Percentiles rank a stretch among this genome's conserved stretches.
These are phyloP conservation scores for Carex kokanica DNA, from an alignment of 176 grass and related monocot genomes.

Conservation along the genomic window DNA sequence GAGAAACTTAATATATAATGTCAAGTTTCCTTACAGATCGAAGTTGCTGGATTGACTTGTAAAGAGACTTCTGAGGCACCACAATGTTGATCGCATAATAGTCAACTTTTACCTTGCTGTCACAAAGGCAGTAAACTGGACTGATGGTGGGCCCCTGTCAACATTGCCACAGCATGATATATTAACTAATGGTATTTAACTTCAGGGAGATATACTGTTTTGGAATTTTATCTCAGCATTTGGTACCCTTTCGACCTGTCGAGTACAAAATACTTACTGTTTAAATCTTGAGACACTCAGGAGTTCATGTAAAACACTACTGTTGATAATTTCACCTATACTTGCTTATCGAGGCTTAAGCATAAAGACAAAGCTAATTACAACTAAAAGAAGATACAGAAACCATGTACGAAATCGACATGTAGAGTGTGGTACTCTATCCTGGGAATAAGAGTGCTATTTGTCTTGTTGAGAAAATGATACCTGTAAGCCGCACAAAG, in stretches of 20 bases:
- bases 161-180: constrained; percentile 26
- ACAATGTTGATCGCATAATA: constrained; percentile 87
- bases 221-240: background rate
- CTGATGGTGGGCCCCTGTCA: constrained; percentile 92
- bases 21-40: constrained; percentile 57
- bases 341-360: background rate
- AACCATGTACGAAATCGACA: background rate
- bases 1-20: constrained; percentile 5
- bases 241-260: background rate
- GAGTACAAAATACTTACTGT: background rate
- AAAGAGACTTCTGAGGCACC: constrained; percentile 73
- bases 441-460: background rate
- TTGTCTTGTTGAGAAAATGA: background rate
- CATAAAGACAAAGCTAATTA: background rate
- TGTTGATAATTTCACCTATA: background rate
- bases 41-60: constrained; percentile 91
- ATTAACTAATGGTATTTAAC: background rate
- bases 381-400: background rate
- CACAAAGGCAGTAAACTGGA: constrained; percentile 56
- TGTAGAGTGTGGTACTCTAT: background rate
- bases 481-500: constrained; percentile 85
- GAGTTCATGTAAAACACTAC: background rate
- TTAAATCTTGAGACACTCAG: background rate
- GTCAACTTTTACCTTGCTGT: constrained; percentile 62
- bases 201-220: background rate